Evolutionary conservation across 2,329 filamentous ascomycete genomes (phyloP), one percentile per base, ranked within the genome.

Genomic region (Madurella fahalii): DNA sequence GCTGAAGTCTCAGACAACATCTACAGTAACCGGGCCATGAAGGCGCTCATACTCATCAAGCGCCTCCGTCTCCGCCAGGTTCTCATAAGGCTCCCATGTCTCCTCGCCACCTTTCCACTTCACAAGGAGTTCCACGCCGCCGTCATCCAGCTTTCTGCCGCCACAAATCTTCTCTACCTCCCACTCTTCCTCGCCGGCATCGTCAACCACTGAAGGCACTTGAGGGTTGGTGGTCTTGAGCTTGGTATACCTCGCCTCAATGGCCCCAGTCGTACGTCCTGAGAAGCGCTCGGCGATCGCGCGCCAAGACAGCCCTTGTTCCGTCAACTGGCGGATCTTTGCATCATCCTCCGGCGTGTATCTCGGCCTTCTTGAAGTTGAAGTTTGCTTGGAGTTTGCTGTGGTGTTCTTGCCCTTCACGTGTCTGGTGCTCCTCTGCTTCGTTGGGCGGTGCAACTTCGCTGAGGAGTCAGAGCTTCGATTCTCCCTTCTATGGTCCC

Each of bases 271-370:
- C 50, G 30, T 41, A 41, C 50, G 54, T 18, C 50, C 50, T 47
- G 50, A 50, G 50, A 57, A 50, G 8, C 51, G 46, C 50, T 53
- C n/a, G 42, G 54, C 54, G 50, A 57, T 57, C 39, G 47, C 50
- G 47, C 16, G 31, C 50, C 46, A 50, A 57, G 50, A 57, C 30
- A 57, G 50, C 53, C 54, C 47, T 42, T 50, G 40, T 25, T 37
- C 48, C 48, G 43, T 50, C 18, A 55, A 47, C 53, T 40, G 42
- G 40, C 15, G 32, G 30, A 55, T 55, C 42, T 37, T 51, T 18
- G 47, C 42, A 32, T 55, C 47, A 25, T 55, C 53, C 53, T 16
- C 47, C 39, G 47, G 18, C 16, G 47, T 48, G 32, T 57, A 57
- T 47, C 46, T 57, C 54, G 17, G 30, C 40, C 50, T 57, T 34